phyloP scores from a whole-genome alignment of 2,329 filamentous ascomycete species.

The Cercospora sojina region DNA sequence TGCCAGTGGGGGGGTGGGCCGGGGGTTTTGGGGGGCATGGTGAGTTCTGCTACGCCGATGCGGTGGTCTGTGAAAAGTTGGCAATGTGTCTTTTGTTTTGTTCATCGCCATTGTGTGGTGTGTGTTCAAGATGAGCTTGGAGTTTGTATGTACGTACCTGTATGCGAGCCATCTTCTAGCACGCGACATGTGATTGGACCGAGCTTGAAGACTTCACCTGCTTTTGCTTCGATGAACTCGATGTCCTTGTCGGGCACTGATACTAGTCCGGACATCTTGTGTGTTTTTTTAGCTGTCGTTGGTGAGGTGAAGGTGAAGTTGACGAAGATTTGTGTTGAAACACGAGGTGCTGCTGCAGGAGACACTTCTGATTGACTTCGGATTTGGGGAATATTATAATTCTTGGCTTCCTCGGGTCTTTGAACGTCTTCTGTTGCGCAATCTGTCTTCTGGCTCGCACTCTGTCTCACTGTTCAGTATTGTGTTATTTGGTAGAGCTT shows the following conservation, averaged over 20 bases:
- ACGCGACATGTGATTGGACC: conserved; percentile 53
- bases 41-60: conserved; percentile 50
- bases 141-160: conserved; percentile 38
- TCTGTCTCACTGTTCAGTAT: neutral
- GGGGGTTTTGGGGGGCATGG: conserved; percentile 48
- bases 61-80: conserved; percentile 50
- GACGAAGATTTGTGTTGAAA: neutral
- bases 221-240: conserved; percentile 50
- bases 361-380: neutral
- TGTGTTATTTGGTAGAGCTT: neutral
- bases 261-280: conserved; percentile 28
- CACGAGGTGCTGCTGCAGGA: neutral
- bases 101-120: too few species aligned
- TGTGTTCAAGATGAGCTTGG: neutral
- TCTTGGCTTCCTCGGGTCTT: neutral
- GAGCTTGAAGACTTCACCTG: conserved; percentile 51
- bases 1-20: conserved; percentile 56
- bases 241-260: conserved; percentile 47
- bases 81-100: too few species aligned
- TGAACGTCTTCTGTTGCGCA: neutral
- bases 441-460: neutral
- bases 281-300: neutral
- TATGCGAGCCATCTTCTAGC: conserved; percentile 53
- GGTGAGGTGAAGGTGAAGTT: neutral
- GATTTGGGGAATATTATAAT: neutral